phyloP scores from a whole-genome alignment of 2,329 filamentous ascomycete species.

The Alternaria longipes region DNA sequence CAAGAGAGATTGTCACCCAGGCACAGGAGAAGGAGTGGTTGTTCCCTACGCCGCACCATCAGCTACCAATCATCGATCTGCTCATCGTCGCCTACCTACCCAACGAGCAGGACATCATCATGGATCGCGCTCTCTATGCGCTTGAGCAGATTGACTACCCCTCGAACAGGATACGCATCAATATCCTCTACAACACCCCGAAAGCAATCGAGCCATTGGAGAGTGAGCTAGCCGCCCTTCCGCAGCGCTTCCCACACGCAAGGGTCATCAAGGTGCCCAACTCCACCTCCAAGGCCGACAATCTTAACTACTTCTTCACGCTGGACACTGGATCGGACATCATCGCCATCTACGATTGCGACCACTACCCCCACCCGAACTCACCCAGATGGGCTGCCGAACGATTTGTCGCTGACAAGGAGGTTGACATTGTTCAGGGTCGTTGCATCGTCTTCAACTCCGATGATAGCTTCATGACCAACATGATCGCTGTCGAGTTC shows the following conservation, averaged over 20 bases:
- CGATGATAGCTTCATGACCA: conserved; percentile 54
- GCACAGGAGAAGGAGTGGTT: conserved; percentile 53
- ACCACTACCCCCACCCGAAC: conserved; percentile 62
- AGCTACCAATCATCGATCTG: conserved; percentile 57
- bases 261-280: conserved; percentile 59
- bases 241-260: conserved; percentile 52
- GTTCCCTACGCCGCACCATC: conserved; percentile 53
- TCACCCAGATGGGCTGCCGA: conserved; percentile 60
- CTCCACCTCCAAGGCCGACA: conserved; percentile 61
- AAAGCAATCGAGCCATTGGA: conserved; percentile 58
- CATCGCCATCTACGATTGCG: conserved; percentile 61
- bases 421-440: conserved; percentile 60
- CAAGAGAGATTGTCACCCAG: conserved; percentile 49
- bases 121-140: conserved; percentile 58
- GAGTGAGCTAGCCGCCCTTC: conserved; percentile 53
- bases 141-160: conserved; percentile 59
- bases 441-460: conserved; percentile 61
- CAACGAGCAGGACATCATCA: conserved; percentile 61
- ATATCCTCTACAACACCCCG: conserved; percentile 61
- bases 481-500: conserved; percentile 61
- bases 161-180: conserved; percentile 57
- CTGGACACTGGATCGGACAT: conserved; percentile 57
- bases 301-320: conserved; percentile 60
- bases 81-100: conserved; percentile 62
- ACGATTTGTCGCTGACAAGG: conserved; percentile 54